Base-by-base conservation (phyloP, 2,329 filamentous ascomycete species). In the Geosmithia flava region DNA sequence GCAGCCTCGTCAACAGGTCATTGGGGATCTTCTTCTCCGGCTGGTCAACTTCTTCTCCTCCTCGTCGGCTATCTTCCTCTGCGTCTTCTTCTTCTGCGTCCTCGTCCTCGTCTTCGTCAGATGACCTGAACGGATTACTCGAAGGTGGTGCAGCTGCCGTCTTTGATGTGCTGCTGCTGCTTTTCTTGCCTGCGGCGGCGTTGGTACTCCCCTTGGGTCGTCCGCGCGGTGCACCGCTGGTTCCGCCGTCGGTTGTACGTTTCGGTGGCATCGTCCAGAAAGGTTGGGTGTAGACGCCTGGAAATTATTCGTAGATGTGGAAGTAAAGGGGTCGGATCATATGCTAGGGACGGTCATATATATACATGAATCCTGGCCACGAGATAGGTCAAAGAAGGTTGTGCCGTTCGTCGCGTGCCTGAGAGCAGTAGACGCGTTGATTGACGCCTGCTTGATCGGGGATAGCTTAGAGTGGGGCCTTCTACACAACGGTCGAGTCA, bases 1-100 rank as follows among this genome's bases (percentile, higher is more conserved):
- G 70, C 3, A 96, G 68, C 37, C 81, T 77, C 10, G 85, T 84
- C 41, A 96, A 67, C 1, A 97, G 71, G 42, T 87, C 81, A 3
- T 77, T 71, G 0, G 89, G 86, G 27, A 96, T 85, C 45, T 68
- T 67, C 52, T 68, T 67, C 29, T 62, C 60, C 7, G 66, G 58
- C 11, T 65, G 23, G 16, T 44, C 27, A 10, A 17, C 33, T 7
- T 40, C 42, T 13, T 13, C 30, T 16, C 8, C 30, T 2, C 39
- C 45, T 17, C 20, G 29, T 17, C 20, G 19, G 19, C 4, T 15
- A 6, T 13, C 13, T 44, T 6, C 20, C 11, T 20, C 20, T 27
- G 41, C 19, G 15, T n/a, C 44, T 33, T 33, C 44, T 33, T 17
- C 27, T 42, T 42, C 40, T 10, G 19, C 40, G 7, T n/a, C 44